phyloP scores from a whole-genome alignment of 495 filamentous ascomycete genomes.

The Aspergillus cristatus region DNA sequence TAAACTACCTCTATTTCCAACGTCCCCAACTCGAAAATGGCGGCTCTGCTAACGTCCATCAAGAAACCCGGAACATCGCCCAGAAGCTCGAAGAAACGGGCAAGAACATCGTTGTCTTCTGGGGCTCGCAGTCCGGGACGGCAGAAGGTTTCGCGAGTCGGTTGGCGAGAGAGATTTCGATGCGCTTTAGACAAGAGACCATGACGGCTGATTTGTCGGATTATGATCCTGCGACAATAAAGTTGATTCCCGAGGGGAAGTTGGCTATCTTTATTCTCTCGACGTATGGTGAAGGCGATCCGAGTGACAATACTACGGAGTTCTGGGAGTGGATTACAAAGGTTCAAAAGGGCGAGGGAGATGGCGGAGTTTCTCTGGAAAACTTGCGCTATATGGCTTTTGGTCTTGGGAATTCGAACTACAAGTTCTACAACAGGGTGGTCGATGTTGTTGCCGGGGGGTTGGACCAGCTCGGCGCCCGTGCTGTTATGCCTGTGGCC shows the following conservation, averaged over 20 bases:
- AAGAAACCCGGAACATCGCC: slow-evolving; percentile 29
- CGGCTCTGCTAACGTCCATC: slow-evolving; percentile 4
- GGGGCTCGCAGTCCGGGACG: slow-evolving; percentile 48
- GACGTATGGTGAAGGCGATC: slow-evolving; percentile 49
- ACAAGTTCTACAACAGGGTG: slow-evolving; percentile 44
- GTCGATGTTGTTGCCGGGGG: slow-evolving; percentile 29
- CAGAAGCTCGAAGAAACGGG: slow-evolving; percentile 24
- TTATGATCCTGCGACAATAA: slow-evolving; percentile 35
- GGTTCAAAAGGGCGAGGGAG: slow-evolving; percentile 5
- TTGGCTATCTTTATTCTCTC: slow-evolving; percentile 42
- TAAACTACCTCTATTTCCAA: slow-evolving; percentile 19
- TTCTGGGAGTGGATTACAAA: slow-evolving; percentile 38
- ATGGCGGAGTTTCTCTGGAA: slow-evolving; percentile 18
- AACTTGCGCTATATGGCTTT: slow-evolving; percentile 36
- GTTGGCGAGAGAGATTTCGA: slow-evolving; percentile 34
- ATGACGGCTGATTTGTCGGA: slow-evolving; percentile 42
- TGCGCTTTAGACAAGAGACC: slow-evolving; percentile 32
- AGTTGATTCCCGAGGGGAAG: slow-evolving; percentile 28
- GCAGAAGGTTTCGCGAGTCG: slow-evolving; percentile 41
- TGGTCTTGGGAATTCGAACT: slow-evolving; percentile 42
- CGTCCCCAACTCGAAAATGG: slow-evolving; percentile 27
- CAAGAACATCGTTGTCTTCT: slow-evolving; percentile 41
- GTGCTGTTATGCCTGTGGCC: slow-evolving; percentile 25
- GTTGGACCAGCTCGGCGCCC: slow-evolving; percentile 29
- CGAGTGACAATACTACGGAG: slow-evolving; percentile 40